phyloP scores from a whole-genome alignment of 1,139 yeast genomes.

The Hanseniaspora sp. region DNA sequence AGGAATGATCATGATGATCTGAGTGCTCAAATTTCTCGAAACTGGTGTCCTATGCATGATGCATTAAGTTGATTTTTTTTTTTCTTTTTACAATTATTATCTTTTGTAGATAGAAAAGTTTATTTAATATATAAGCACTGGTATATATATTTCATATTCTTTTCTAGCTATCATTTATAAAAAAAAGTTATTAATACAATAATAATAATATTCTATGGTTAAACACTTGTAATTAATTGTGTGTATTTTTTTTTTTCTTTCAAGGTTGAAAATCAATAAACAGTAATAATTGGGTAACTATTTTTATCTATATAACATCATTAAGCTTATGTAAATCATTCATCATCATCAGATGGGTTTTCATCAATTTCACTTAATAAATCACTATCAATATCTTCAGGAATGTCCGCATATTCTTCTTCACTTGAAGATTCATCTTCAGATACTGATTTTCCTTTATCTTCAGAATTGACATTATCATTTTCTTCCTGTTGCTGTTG shows the following conservation, averaged over 20 bases:
- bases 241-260: too few relatives aligned
- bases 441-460: constrained; percentile 19
- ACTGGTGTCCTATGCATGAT: constrained; percentile 26
- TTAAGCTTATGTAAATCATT: not conserved
- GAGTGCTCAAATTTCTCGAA: constrained; percentile 15
- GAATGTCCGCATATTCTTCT: constrained; percentile 31
- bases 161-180: too few relatives aligned
- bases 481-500: constrained; percentile 24
- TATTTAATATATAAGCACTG: too few relatives aligned
- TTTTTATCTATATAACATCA: not conserved
- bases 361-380: constrained; percentile 34
- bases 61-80: constrained; percentile 17
- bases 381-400: constrained; percentile 36
- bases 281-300: not conserved
- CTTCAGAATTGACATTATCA: constrained; percentile 22
- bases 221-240: too few relatives aligned
- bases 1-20: constrained; percentile 10
- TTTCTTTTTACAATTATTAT: too few relatives aligned
- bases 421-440: constrained; percentile 21
- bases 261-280: too few relatives aligned
- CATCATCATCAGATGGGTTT: constrained; percentile 15
- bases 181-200: too few relatives aligned
- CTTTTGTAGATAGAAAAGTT: too few relatives aligned
- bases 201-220: too few relatives aligned
- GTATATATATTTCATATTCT: too few relatives aligned